These are phyloP conservation scores for Colletotrichum sp. DNA, from an alignment of 2,329 filamentous ascomycete species.

Conservation along the genomic window DNA sequence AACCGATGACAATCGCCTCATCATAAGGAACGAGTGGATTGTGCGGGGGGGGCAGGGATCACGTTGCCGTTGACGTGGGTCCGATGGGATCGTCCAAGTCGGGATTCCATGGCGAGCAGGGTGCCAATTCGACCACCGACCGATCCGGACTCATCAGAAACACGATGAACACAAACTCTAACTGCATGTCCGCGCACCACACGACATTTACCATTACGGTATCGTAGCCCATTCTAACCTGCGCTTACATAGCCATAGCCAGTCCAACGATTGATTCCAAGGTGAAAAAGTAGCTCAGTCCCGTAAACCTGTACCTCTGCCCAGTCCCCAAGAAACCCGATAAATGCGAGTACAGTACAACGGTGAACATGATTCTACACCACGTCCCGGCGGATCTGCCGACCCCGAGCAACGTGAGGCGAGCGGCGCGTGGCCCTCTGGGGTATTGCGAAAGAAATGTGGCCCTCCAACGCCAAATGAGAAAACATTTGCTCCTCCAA, in stretches of 20 bases:
- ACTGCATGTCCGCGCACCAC: background rate
- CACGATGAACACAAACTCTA: background rate
- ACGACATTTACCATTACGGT: background rate
- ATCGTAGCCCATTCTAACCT: background rate
- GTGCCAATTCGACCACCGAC: background rate
- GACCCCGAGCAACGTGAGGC: background rate
- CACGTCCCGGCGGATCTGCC: background rate
- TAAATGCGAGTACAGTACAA: background rate
- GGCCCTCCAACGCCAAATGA: slow-evolving; percentile 13
- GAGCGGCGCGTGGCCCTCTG: background rate
- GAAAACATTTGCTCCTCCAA: background rate
- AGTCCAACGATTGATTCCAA: background rate
- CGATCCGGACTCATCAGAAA: background rate
- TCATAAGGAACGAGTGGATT: background rate
- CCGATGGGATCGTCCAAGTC: background rate
- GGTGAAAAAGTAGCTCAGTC: background rate
- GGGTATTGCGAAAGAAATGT: slow-evolving; percentile 17
- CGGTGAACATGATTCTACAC: background rate
- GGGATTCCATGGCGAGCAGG: background rate
- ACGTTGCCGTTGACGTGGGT: background rate
- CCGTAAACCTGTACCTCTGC: background rate
- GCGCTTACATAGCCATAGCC: background rate
- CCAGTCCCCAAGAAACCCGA: background rate
- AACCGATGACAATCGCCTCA: background rate
- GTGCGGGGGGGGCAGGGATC: background rate